Evolutionary conservation across 2,329 filamentous ascomycete genomes (phyloP), one percentile per base, ranked within the genome.

Genomic region (Cadophora sp.): DNA sequence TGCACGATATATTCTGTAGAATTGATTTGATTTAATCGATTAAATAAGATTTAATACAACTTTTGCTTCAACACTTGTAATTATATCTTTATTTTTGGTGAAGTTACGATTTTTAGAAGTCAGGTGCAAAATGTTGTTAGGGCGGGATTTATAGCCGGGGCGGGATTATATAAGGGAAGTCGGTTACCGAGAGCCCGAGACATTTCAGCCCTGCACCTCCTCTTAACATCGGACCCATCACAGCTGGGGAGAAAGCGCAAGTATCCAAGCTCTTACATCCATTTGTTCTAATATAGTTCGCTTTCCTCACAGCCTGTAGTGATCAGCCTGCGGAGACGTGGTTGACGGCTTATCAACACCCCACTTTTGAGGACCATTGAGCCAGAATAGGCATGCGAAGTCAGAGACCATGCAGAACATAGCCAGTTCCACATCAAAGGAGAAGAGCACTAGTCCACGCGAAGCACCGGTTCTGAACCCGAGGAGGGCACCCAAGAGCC

Each of bases 401-500:
- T 40, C 61, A 27, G n/a, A 46, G 24, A 14, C 56, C 19, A 69
- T 69, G 68, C 51, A 67, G 43, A 65, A 27, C 16, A 31, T 51
- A 24, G 14, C 58, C 7, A 46, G 16, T 24, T 60, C 68, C 56
- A 29, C 43, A 46, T 40, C 37, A 62, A 69, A 65, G 22, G 62
- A 62, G 31, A 62, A 58, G 34, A 55, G 58, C 14, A 50, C 26
- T 19, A 50, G 26, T 31, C 27, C 29, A 14, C 14, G 59, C 22
- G 50, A 46, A 16, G 50, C 22, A 55, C 40, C 59, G 1, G n/a
- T 53, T 26, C n/a, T 43, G 12, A 76, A 76, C 68, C 65, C 75
- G 40, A 69, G 74, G 66, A 72, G 71, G 48, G 73, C 73, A 11
- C 74, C 75, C 0, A 77, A 76, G 62, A 74, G 71, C 11, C 67